A percentile compares a stretch with the other conserved stretches of the same genome.
phyloP scores from a whole-genome alignment of 2,329 filamentous ascomycete species.

The Myriangium duriaei region DNA sequence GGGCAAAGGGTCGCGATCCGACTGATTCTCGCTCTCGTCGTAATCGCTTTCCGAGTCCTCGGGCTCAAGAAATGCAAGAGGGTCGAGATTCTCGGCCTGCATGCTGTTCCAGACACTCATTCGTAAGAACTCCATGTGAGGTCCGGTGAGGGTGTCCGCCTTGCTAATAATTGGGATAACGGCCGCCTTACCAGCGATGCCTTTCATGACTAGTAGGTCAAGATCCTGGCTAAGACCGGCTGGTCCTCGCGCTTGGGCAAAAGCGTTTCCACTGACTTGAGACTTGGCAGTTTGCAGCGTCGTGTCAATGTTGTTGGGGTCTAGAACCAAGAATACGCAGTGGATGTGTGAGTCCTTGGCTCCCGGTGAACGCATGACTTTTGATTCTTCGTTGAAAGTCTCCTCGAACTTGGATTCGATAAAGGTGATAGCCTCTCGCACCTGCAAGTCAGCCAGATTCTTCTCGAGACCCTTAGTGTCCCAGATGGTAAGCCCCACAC shows the following conservation, averaged over 20 bases:
- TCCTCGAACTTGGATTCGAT: constrained; percentile 98
- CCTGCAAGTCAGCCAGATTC: constrained; percentile 85
- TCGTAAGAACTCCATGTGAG: constrained; percentile 87
- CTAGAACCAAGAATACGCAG: constrained; percentile 82
- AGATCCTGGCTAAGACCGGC: constrained; percentile 76
- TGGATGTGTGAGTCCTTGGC: constrained; percentile 96
- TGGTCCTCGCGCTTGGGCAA: constrained; percentile 29
- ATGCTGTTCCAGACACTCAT: constrained; percentile 80
- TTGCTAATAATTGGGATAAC: constrained; percentile 94
- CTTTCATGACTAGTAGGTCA: constrained; percentile 79
- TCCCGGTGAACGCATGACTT: constrained; percentile 84
- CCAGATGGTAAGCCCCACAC: constrained; percentile 88
- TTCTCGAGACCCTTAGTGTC: constrained; percentile 92
- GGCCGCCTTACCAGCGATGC: constrained; percentile 83
- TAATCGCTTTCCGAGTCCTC: constrained; percentile 53
- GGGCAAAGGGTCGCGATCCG: constrained; percentile 20
- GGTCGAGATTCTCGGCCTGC: constrained; percentile 75
- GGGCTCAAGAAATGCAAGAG: constrained; percentile 71
- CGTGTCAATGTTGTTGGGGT: constrained; percentile 71
- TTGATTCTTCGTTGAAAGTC: constrained; percentile 94
- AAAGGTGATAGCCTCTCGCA: constrained; percentile 83
- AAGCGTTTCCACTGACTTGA: constrained; percentile 34
- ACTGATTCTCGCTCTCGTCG: constrained; percentile 40
- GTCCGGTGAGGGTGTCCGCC: constrained; percentile 89
- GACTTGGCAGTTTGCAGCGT: constrained; percentile 44